phyloP scores from a whole-genome alignment of 2,329 filamentous ascomycete genomes.

The Fusarium nisikadoi region DNA sequence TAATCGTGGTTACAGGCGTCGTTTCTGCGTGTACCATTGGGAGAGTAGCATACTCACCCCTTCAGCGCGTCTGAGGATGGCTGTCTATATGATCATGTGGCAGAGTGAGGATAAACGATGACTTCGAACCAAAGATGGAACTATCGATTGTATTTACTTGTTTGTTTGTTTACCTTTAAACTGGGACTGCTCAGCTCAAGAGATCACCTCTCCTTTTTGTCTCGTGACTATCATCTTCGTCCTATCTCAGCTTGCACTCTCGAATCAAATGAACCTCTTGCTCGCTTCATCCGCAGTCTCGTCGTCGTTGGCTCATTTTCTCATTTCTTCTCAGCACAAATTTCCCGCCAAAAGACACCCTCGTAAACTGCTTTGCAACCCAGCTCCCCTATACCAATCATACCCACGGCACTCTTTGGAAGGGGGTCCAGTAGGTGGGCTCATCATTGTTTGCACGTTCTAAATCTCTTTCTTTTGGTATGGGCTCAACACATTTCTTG shows the following conservation, averaged over 20 bases:
- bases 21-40: neutral
- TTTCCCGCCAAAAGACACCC: neutral
- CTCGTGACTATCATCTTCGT: neutral
- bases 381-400: constrained; percentile 35
- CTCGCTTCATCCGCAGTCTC: constrained; percentile 8
- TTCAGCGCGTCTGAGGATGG: neutral
- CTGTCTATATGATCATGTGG: neutral
- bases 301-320: constrained; percentile 1
- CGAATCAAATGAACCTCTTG: neutral
- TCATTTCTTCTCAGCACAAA: neutral
- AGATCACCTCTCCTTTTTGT: neutral
- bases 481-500: constrained; percentile 42
- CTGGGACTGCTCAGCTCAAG: constrained; percentile 7
- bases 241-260: constrained; percentile 6
- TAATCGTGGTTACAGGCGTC: neutral
- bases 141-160: constrained; percentile 11
- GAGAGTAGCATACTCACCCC: no score
- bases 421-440: constrained; percentile 33
- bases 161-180: constrained; percentile 28
- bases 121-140: neutral
- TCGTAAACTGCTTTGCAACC: constrained; percentile 1
- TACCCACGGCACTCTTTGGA: constrained; percentile 42
- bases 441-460: constrained; percentile 47
- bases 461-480: constrained; percentile 46
- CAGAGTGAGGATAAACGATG: neutral